Evolutionary conservation across 2,329 filamentous ascomycete species (phyloP), one percentile per base, ranked within the genome.

Genomic region (Arthrobotrys megalospora): DNA sequence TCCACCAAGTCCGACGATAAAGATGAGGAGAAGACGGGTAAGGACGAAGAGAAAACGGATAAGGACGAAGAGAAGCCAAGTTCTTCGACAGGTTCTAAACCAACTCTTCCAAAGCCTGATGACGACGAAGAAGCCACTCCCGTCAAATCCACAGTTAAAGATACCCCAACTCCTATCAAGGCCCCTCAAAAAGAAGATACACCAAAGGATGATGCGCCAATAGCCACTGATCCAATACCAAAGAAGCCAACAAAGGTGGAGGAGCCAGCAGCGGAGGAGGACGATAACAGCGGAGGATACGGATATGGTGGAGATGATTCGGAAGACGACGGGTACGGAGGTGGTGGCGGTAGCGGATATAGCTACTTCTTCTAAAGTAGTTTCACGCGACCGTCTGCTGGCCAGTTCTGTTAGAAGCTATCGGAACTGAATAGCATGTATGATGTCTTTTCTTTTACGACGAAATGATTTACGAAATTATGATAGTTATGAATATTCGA

Each of bases 381-480:
- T 16, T 19, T 41, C 21, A n/a, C 19, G 2, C 4, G 32, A 41
- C 11, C 2, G 6, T 45, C 14, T 6, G n/a, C 41, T 45, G 6
- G 12, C 5, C n/a, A 45, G 11, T 16, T 45, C 41, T 6, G 8
- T 8, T 10, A 38, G 12, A 10, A 2, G 36, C 3, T 38, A 38
- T 38, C 24, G 2, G 5, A 28, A 28, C 36, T 38, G 36, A 6
- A 12, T 38, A 38, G 36, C 36, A 14, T 8, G 8, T 16, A 16
- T 53, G 10, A 53, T 16, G 50, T 16, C n/a, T 24, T 41, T 16
- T 43, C n/a, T 16, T 43, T 24, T 43, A 60, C 7, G 52, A 58
- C 16, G 52, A 38, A 1, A 60, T 14, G 55, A 60, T 21, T 41
- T 60, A 60, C 11, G 55, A 60, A 52, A 10, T 38, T 38, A 32